Evolutionary conservation across 352 stramenopile genomes (phyloP), one percentile per base, ranked within the genome.

Genomic region (Phytophthora ramorum): DNA sequence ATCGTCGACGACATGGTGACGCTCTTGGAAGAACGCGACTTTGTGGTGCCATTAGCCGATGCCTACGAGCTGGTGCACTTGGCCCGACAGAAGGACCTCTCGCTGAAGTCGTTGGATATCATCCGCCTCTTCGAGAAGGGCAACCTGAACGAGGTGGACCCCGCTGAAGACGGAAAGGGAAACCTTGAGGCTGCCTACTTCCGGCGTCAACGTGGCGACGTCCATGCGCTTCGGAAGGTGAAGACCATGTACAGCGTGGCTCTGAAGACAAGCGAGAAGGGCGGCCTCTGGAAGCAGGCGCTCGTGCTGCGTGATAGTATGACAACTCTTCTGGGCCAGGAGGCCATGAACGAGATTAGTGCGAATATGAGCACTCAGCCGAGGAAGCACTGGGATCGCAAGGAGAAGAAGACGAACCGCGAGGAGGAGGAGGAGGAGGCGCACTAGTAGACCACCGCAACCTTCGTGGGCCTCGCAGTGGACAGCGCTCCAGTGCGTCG

Each of bases 211-310:
- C 54, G 26, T 3, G 30, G 63, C 19, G 75, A 85, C 50, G 14
- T 38, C 24, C 73, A 69, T 37, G 71, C 69, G n/a, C 51, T 80
- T n/a, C 69, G 48, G 30, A 83, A 81, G 50, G 74, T 88, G 19
- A 81, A 68, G 40, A 80, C 76, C 10, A 82, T 91, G 71, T 91
- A 89, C 72, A 75, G 49, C 41, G 72, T 78, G 34, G 74, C 74
- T 46, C 71, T 89, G 38, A 80, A 77, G 58, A 49, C 68, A 14
- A 83, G 70, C 45, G 83, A 91, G 58, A 70, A 79, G 47, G 64
- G 66, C 37, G 80, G 83, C 19, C 51, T 81, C 37, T 89, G 80
- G 83, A 91, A 91, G 69, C 67, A 76, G 43, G 83, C 83, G 48
- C 68, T 91, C 14, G 45, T 65, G 35, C 67, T 91, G 56, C 79